Conservation (phyloP, 2,329 filamentous ascomycete species). For the Aspergillus pseudotamarii region DNA sequence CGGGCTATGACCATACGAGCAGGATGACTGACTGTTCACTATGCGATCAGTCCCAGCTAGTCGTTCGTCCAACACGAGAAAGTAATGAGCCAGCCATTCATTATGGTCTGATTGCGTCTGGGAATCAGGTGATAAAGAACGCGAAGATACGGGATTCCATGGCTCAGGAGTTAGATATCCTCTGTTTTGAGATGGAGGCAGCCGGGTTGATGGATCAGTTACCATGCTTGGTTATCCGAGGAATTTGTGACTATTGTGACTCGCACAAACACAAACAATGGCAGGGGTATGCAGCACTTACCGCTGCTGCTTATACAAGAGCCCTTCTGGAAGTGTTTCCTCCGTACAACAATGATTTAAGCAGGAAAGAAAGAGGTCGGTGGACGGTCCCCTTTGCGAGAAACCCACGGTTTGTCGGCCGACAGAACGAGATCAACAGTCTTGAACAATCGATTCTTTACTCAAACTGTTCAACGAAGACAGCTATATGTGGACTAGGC, state of each 20-base stretch:
- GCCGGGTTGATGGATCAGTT: neutral
- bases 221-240: neutral
- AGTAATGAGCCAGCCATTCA: slow-evolving; percentile 16
- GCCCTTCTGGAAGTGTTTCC: neutral
- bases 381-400: neutral
- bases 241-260: neutral
- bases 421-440: neutral
- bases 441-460: too few relatives aligned
- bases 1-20: too few relatives aligned
- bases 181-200: slow-evolving; percentile 5
- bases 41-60: slow-evolving; percentile 5
- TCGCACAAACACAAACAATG: neutral
- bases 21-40: slow-evolving; percentile 6
- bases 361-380: neutral
- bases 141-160: slow-evolving; percentile 19
- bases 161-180: slow-evolving; percentile 19
- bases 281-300: neutral
- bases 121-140: slow-evolving; percentile 28
- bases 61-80: too few relatives aligned
- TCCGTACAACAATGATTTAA: too few relatives aligned
- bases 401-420: neutral
- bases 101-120: slow-evolving; percentile 32
- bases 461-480: neutral
- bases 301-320: slow-evolving; percentile 2
- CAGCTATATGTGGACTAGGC: neutral